Conservation (phyloP, 208 protist species). For the Leishmania tropica region DNA sequence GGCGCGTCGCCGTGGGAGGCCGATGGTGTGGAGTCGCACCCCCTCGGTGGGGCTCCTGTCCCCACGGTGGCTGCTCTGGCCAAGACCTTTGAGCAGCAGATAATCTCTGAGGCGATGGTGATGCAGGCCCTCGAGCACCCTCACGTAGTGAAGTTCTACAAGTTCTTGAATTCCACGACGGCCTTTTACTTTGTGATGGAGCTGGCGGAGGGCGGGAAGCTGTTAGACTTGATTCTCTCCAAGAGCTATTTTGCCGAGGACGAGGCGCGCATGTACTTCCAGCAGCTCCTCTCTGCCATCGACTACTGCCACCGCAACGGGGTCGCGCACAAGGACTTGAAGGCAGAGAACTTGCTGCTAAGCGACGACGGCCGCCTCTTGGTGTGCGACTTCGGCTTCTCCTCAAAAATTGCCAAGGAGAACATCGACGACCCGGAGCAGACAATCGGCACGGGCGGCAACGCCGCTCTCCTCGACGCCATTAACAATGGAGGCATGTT, state of each 20-base stretch:
- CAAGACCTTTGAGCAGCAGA: conserved; percentile 54
- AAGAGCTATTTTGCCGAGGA: conserved; percentile 84
- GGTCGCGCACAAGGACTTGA: conserved; percentile 89
- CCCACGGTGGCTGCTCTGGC: conserved; percentile 20
- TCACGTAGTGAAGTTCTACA: conserved; percentile 90
- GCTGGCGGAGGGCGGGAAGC: conserved; percentile 90
- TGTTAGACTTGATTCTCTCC: conserved; percentile 94
- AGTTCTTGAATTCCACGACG: conserved; percentile 83
- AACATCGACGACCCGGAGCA: conserved; percentile 60
- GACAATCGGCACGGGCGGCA: conserved; percentile 38
- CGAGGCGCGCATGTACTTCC: conserved; percentile 91
- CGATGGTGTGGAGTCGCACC: neutral
- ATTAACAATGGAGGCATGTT: conserved; percentile 38
- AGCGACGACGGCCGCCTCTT: conserved; percentile 67
- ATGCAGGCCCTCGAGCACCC: conserved; percentile 90
- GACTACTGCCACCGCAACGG: conserved; percentile 94
- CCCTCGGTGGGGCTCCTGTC: conserved; percentile 8
- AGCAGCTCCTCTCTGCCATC: conserved; percentile 94
- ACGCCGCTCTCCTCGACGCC: conserved; percentile 35
- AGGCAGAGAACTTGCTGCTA: conserved; percentile 92
- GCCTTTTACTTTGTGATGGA: conserved; percentile 93
- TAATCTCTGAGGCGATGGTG: conserved; percentile 88
- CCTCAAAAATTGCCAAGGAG: conserved; percentile 54
- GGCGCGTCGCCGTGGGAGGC: neutral
- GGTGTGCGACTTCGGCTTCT: conserved; percentile 93